Evolutionary conservation across 129 eudicot genomes (phyloP), one percentile per base, ranked within the genome.

Genomic region (Erigeron canadensis): DNA sequence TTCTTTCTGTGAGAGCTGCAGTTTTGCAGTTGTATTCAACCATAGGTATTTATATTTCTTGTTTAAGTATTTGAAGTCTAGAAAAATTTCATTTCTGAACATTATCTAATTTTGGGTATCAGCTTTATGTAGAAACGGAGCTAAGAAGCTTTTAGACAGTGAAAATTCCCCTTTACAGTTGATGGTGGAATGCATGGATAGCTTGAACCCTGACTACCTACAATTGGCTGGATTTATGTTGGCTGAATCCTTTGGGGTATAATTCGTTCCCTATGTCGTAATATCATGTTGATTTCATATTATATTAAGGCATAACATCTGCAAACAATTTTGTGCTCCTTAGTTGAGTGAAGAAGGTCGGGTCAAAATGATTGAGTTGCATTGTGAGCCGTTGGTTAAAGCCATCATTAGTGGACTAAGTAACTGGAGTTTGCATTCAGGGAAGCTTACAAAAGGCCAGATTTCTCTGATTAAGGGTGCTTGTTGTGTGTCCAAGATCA

Each of bases 51-150:
- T 70, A 48, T 6, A 43, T 69, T 21, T 63, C 63, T 38, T 59
- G 53, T 43, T 74, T 43, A 74, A 45, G 40, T 65, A 69, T 46
- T 81, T 61, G 59, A 56, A 45, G 34, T 45, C 16, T 21, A 63
- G 2, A 8, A 16, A 67, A 42, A 50, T 51, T 4, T 41, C 4
- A 5, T 70, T 67, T 69, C 66, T 70, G 73, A 78, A 79, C 58
- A 78, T 10, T 73, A 45, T 45, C 77, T 78, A 75, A 80, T 75
- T 64, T 56, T 62, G 76, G 73, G 61, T 85, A 80, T 75, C 89
- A 93, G 98, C 95, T 68, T 81, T 87, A 76, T 93, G 98, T 80
- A 81, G 89, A 71, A 66, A 76, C 80, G 96, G 98, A 68, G 91
- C 90, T 7, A 68, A 80, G 68, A 89, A 78, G 84, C 87, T 89